These are phyloP conservation scores for Neurospora intermedia DNA, from an alignment of 495 filamentous ascomycete species.

Conservation along the genomic window DNA sequence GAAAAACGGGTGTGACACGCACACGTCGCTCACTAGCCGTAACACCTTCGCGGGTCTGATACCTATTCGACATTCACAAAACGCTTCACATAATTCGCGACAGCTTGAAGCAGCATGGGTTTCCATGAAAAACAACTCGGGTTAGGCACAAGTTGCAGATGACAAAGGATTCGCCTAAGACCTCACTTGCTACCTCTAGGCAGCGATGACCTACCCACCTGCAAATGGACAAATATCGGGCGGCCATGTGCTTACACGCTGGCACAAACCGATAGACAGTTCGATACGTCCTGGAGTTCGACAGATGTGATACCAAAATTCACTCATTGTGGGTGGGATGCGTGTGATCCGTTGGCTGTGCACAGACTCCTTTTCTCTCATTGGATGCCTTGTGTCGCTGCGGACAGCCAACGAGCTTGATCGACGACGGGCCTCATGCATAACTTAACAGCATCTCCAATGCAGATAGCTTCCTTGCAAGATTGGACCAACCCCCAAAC, in stretches of 20 bases:
- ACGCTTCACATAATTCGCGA: neutral
- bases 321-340: neutral
- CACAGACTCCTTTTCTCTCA: neutral
- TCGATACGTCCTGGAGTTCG: neutral
- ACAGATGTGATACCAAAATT: neutral
- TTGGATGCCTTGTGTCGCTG: neutral
- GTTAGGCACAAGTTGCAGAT: neutral
- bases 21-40: neutral
- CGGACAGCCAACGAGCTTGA: too few species aligned
- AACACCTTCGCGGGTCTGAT: neutral
- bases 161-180: neutral
- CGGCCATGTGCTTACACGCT: neutral
- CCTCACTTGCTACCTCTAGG: neutral
- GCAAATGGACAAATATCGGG: neutral
- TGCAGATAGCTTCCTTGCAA: neutral
- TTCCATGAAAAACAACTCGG: neutral
- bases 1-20: neutral
- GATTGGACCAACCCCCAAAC: neutral
- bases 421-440: neutral
- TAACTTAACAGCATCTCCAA: neutral
- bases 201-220: neutral
- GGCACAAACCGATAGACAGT: neutral
- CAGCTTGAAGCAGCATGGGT: neutral
- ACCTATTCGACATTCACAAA: neutral
- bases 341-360: neutral